Percentiles rank a stretch among this genome's conserved stretches.
Evolutionary conservation across 2,329 filamentous ascomycete genomes (phyloP).

Genomic region (Fusarium gaditjirri): DNA sequence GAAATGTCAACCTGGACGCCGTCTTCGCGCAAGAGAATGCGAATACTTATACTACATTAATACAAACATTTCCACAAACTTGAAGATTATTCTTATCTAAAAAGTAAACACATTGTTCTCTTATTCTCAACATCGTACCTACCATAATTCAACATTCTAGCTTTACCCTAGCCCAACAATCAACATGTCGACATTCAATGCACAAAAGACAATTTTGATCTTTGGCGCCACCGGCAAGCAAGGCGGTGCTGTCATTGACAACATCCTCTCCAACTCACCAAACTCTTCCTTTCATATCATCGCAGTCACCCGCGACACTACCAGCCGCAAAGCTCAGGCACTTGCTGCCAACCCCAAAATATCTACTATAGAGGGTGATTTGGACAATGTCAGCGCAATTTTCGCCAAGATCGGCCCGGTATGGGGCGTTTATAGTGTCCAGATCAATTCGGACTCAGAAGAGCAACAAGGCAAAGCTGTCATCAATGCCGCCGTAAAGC

Average conservation of each 20-base stretch:
- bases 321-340: not conserved
- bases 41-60: not conserved
- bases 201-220: not conserved
- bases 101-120: not conserved
- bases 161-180: fast-evolving
- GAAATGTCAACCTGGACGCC: not conserved
- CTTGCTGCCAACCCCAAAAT: not conserved
- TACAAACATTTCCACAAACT: fast-evolving
- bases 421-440: slow-evolving; percentile 4
- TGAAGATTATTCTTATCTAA: not conserved
- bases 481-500: not conserved
- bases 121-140: not conserved
- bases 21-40: not conserved
- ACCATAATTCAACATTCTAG: not conserved
- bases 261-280: not conserved
- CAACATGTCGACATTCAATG: not conserved
- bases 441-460: not conserved
- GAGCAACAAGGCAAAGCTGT: slow-evolving; percentile 3
- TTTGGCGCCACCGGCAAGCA: slow-evolving; percentile 7
- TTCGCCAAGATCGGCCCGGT: not conserved
- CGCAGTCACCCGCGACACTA: not conserved
- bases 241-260: slow-evolving; percentile 4
- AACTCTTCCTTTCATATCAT: not conserved
- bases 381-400: not conserved
- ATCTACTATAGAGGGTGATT: not conserved